Conservation (phyloP, 345 rosid genomes). For the Linum trigynum region DNA sequence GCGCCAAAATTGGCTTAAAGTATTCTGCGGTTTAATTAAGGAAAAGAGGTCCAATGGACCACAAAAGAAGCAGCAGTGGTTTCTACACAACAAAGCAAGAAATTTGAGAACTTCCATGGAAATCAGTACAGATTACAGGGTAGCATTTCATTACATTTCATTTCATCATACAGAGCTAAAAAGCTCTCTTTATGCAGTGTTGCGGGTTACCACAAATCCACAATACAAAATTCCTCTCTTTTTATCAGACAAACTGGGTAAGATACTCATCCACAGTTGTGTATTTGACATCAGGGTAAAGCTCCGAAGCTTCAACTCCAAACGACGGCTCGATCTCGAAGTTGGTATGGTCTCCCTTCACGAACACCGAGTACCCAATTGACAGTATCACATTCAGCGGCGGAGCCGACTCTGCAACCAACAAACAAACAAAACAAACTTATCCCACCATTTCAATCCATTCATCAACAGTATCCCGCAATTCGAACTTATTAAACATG, state of each 20-base stretch:
- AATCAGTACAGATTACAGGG: too few species aligned
- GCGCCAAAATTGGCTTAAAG: too few species aligned
- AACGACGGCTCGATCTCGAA: background rate
- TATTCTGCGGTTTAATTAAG: too few species aligned
- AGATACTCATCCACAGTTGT: slow-evolving; percentile 8
- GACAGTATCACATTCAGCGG: background rate
- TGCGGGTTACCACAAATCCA: background rate
- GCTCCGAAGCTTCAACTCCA: slow-evolving; percentile 1
- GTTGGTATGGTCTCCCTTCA: slow-evolving; percentile 2
- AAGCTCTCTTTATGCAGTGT: background rate
- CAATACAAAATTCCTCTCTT: too few species aligned
- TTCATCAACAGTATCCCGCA: too few species aligned
- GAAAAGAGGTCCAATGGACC: too few species aligned
- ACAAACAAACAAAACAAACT: background rate
- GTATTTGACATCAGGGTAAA: slow-evolving; percentile 9
- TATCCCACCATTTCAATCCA: too few species aligned
- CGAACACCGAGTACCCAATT: slow-evolving; percentile 1
- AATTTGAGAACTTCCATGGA: too few species aligned
- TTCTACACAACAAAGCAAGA: too few species aligned
- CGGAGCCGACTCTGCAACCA: background rate
- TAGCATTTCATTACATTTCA: background rate
- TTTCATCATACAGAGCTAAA: background rate
- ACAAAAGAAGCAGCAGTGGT: too few species aligned
- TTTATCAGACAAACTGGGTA: background rate
- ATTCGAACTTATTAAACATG: too few species aligned